Evolutionary conservation across 2,329 filamentous ascomycete genomes (phyloP).

Genomic region (Sodiomyces alkalinus): DNA sequence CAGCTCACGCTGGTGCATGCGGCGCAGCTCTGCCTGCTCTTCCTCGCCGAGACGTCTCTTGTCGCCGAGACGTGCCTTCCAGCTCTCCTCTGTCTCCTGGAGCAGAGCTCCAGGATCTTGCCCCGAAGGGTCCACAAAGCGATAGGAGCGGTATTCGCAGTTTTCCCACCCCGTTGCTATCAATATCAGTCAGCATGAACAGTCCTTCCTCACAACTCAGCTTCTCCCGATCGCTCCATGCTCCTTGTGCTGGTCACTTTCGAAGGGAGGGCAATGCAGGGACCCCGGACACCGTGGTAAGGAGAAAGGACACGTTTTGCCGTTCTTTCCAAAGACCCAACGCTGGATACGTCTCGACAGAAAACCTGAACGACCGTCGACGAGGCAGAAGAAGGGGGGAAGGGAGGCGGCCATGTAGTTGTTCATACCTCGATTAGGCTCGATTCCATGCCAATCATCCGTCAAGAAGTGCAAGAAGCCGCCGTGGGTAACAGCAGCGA

Average conservation of each 20-base stretch:
- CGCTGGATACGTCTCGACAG: too few species aligned
- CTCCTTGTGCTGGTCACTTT: too few species aligned
- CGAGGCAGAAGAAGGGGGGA: background rate
- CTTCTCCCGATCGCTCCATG: background rate
- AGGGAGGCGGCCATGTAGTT: background rate
- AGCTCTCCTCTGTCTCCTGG: conserved; percentile 32
- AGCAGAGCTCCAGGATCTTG: conserved; percentile 31
- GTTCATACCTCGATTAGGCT: conserved; percentile 22
- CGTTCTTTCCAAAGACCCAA: too few species aligned
- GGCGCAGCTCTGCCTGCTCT: conserved; percentile 29
- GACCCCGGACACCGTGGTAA: too few species aligned
- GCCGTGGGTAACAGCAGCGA: conserved; percentile 69
- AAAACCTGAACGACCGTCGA: too few species aligned
- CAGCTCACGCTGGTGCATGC: conserved; percentile 20
- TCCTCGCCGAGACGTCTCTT: conserved; percentile 23
- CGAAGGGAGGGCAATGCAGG: too few species aligned
- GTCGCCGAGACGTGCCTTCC: conserved; percentile 26
- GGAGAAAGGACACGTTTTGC: too few species aligned
- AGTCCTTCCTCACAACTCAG: background rate
- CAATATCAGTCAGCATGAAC: background rate
- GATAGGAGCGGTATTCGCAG: conserved; percentile 55
- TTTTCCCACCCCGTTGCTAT: conserved; percentile 60
- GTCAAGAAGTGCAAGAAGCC: conserved; percentile 76
- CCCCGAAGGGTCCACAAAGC: conserved; percentile 39
- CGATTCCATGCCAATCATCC: conserved; percentile 57